Evolutionary conservation across 2,329 filamentous ascomycete species (phyloP).

Genomic region (Aspergillus puulaauensis): DNA sequence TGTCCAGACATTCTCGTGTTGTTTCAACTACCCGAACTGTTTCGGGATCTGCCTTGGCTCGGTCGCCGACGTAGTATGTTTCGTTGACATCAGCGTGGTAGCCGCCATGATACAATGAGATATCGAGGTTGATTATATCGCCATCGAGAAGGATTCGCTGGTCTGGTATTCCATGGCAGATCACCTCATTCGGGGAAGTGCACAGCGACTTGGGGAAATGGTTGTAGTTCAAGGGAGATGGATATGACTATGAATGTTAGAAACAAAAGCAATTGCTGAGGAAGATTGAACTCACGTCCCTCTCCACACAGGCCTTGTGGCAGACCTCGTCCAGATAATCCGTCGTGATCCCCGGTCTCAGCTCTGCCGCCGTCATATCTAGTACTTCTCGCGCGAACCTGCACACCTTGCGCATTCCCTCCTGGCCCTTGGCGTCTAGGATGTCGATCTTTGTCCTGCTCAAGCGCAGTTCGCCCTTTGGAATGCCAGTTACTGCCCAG

Average conservation of each 20-base stretch:
- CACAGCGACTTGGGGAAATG: conserved; percentile 94
- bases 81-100: conserved; percentile 94
- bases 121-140: conserved; percentile 91
- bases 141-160: conserved; percentile 78
- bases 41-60: conserved; percentile 74
- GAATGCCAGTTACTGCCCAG: conserved; percentile 76
- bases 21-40: conserved; percentile 82
- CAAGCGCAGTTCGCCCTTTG: conserved; percentile 56
- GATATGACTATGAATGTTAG: conserved; percentile 67
- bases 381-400: conserved; percentile 78
- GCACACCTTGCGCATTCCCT: conserved; percentile 87
- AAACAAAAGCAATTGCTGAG: not conserved
- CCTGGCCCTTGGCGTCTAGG: conserved; percentile 70
- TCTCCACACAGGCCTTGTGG: conserved; percentile 84
- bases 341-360: conserved; percentile 81
- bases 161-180: conserved; percentile 94
- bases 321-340: conserved; percentile 88
- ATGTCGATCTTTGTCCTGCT: conserved; percentile 74
- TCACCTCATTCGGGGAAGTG: conserved; percentile 88
- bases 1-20: conserved; percentile 76
- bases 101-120: conserved; percentile 84
- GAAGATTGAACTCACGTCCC: conserved; percentile 57
- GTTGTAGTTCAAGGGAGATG: conserved; percentile 87
- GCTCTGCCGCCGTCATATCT: conserved; percentile 77
- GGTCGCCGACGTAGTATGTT: conserved; percentile 90